A percentile compares a stretch with the other conserved stretches of the same genome.
These are phyloP conservation scores for Termitomyces sp. DNA, from an alignment of 768 basidiomycete species.

Conservation along the genomic window DNA sequence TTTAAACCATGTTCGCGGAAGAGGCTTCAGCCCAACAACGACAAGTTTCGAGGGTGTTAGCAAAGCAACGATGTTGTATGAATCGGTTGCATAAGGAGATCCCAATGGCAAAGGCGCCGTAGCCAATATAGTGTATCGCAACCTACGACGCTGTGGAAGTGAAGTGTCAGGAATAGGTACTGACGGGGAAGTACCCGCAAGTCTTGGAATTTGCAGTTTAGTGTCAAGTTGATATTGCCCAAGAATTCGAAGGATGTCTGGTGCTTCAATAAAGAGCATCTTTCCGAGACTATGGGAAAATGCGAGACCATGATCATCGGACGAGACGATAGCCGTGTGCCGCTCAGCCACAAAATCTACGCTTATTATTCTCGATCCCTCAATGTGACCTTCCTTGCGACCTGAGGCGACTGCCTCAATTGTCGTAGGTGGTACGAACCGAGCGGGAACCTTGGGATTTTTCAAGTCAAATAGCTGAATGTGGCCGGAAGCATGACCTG, in stretches of 20 bases:
- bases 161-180: slow-evolving; percentile 15
- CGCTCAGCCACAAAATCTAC: slow-evolving; percentile 86
- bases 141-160: slow-evolving; percentile 38
- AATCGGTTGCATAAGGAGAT: slow-evolving; percentile 70
- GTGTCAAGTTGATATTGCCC: slow-evolving; percentile 78
- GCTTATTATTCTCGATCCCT: slow-evolving; percentile 71
- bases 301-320: slow-evolving; percentile 86
- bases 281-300: slow-evolving; percentile 96
- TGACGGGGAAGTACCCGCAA: slow-evolving; percentile 8
- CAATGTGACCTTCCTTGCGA: slow-evolving; percentile 80
- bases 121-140: slow-evolving; percentile 65
- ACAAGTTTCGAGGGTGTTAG: slow-evolving; percentile 90
- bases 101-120: slow-evolving; percentile 84
- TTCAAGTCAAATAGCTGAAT: slow-evolving; percentile 84
- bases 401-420: slow-evolving; percentile 65
- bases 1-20: slow-evolving; percentile 90
- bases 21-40: slow-evolving; percentile 87
- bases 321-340: slow-evolving; percentile 88
- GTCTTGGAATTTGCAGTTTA: neutral
- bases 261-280: slow-evolving; percentile 90
- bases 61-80: slow-evolving; percentile 75
- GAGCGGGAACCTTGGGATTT: slow-evolving; percentile 59
- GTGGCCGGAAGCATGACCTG: slow-evolving; percentile 80
- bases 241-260: slow-evolving; percentile 88
- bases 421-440: slow-evolving; percentile 67